Conservation (phyloP, 1,284 basidiomycete species). For the Earliella scabrosa region DNA sequence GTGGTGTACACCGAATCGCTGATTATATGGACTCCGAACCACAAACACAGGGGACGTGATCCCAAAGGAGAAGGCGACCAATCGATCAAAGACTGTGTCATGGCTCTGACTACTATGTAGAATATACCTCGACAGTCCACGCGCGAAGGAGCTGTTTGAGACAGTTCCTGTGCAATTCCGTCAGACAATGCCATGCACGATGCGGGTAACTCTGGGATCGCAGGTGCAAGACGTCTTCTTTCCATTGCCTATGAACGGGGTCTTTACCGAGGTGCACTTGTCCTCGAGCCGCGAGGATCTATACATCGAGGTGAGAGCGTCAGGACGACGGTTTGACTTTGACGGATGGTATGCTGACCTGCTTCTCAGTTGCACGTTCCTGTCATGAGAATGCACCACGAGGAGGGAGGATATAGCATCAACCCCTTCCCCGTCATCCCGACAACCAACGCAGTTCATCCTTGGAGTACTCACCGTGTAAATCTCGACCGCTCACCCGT, state of each 20-base stretch:
- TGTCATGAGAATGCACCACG: neutral
- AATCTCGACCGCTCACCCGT: slow-evolving; percentile 42
- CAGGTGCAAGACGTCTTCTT: neutral
- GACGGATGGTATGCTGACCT: neutral
- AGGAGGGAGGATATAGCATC: neutral
- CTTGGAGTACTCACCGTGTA: slow-evolving; percentile 37
- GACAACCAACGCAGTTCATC: slow-evolving; percentile 24
- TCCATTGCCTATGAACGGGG: neutral
- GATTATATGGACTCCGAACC: neutral
- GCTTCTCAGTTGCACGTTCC: neutral
- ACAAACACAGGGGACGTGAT: neutral
- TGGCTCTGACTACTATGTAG: no score
- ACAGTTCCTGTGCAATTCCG: neutral
- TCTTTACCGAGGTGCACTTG: neutral
- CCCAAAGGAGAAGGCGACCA: no score
- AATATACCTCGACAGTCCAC: neutral
- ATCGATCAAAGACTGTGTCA: no score
- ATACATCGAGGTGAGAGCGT: slow-evolving; percentile 35
- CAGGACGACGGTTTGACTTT: neutral
- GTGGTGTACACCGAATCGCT: slow-evolving; percentile 48
- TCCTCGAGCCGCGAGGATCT: neutral
- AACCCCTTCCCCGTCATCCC: neutral
- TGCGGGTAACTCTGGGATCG: neutral
- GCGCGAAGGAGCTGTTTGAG: slow-evolving; percentile 15
- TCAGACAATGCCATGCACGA: neutral